Conservation (phyloP, 192 early-diverging fungal genomes). For the Spinellus fusiger region DNA sequence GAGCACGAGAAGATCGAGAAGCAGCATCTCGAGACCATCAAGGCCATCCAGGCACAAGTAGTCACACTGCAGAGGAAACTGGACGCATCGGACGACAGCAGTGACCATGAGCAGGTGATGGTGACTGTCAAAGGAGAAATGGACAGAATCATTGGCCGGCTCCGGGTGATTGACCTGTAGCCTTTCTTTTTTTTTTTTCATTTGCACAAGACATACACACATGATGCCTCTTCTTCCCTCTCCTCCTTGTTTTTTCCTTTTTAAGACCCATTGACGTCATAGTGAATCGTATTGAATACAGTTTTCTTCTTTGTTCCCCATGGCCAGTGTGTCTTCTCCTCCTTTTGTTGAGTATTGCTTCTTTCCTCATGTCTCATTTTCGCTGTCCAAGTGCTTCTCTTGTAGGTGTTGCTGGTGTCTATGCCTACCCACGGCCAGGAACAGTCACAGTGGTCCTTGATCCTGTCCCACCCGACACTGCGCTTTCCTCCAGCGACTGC, state of each 20-base stretch:
- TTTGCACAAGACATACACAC: too few species aligned
- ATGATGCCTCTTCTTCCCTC: too few species aligned
- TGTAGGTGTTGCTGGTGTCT: background rate
- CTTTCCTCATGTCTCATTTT: conserved; percentile 6
- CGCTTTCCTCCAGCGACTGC: too few species aligned
- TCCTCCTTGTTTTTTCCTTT: too few species aligned
- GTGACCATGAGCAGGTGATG: conserved; percentile 15
- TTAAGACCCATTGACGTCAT: too few species aligned
- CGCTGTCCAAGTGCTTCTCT: conserved; percentile 6
- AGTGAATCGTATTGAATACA: too few species aligned
- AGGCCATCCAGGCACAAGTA: conserved; percentile 10
- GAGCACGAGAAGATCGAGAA: conserved; percentile 13
- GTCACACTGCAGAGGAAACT: conserved; percentile 6
- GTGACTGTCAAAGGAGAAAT: conserved; percentile 18
- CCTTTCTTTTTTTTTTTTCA: too few species aligned
- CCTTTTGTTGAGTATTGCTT: background rate
- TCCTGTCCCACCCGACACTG: too few species aligned
- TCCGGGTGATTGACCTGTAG: conserved; percentile 17
- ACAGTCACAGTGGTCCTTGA: too few species aligned
- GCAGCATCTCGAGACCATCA: conserved; percentile 14
- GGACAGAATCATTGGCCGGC: conserved; percentile 20
- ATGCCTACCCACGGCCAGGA: background rate
- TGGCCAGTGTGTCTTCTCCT: background rate
- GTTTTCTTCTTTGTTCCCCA: background rate
- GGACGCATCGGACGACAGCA: conserved; percentile 8